These are phyloP conservation scores for Aethionema arabicum DNA, from an alignment of 345 rosid genomes.

Conservation along the genomic window DNA sequence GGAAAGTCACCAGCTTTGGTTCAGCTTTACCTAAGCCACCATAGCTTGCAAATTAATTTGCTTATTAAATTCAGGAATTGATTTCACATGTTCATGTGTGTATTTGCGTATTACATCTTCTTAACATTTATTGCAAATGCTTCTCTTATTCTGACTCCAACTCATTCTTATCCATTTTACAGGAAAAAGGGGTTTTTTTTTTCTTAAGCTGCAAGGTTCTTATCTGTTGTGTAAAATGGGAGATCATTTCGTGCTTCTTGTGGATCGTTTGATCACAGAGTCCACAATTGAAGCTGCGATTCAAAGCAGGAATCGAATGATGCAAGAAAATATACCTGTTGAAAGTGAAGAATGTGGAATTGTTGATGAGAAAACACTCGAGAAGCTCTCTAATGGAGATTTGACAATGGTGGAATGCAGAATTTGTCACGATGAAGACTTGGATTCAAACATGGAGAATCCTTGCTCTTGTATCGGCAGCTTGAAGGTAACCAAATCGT, in stretches of 20 bases:
- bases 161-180: conserved; percentile 31
- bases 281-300: conserved; percentile 80
- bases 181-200: conserved; percentile 19
- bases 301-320: conserved; percentile 57
- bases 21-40: conserved; percentile 22
- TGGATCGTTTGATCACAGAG: conserved; percentile 84
- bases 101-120: conserved; percentile 20
- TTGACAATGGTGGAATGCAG: conserved; percentile 72
- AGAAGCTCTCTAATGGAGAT: conserved; percentile 38
- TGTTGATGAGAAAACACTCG: conserved; percentile 41
- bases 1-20: conserved; percentile 24
- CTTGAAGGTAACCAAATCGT: conserved; percentile 54
- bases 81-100: conserved; percentile 21
- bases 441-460: conserved; percentile 80
- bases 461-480: conserved; percentile 94
- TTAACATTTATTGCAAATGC: conserved; percentile 11
- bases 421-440: conserved; percentile 93
- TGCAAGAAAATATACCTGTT: conserved; percentile 41
- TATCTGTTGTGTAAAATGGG: conserved; percentile 51
- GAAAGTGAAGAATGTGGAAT: conserved; percentile 34
- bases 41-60: not conserved
- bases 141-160: conserved; percentile 15
- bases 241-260: conserved; percentile 87
- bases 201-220: conserved; percentile 26
- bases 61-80: conserved; percentile 19